Conservation (phyloP, 805 yeast genomes). For the Grigorovia humatica region DNA sequence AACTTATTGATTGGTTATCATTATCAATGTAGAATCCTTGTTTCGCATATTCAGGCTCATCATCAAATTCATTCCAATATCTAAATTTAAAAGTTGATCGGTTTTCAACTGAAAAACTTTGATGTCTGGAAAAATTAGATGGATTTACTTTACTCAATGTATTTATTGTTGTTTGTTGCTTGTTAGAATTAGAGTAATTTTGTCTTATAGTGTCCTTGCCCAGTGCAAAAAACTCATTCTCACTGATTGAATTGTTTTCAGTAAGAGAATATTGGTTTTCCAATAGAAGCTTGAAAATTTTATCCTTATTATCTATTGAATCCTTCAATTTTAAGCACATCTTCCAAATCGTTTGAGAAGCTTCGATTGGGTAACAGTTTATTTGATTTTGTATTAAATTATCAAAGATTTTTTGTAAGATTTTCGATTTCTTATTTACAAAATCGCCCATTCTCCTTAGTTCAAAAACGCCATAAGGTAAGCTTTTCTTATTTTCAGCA, state of each 20-base stretch:
- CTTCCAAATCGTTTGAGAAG: conserved; percentile 17
- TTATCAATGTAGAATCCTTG: conserved; percentile 7
- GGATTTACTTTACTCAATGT: neutral
- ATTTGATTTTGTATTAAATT: conserved; percentile 14
- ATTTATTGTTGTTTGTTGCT: neutral
- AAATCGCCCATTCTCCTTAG: conserved; percentile 4
- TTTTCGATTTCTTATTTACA: conserved; percentile 1
- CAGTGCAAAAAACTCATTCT: conserved; percentile 17
- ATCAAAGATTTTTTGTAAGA: conserved; percentile 3
- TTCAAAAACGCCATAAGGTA: conserved; percentile 18
- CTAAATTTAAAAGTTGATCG: conserved; percentile 6
- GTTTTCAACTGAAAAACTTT: neutral
- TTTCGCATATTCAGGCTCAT: conserved; percentile 8
- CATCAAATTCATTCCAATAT: conserved; percentile 30
- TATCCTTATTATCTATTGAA: conserved; percentile 7
- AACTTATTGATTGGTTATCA: conserved; percentile 2
- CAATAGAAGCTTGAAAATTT: conserved; percentile 10
- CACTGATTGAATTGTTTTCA: conserved; percentile 6
- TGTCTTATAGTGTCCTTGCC: conserved; percentile 12
- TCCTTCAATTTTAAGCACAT: conserved; percentile 7
- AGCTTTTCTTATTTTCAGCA: conserved; percentile 1
- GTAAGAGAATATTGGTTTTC: conserved; percentile 11
- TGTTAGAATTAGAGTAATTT: neutral
- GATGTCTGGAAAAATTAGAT: neutral
- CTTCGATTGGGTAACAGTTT: conserved; percentile 15